Evolutionary conservation across 106 monocot species (phyloP).

Genomic region (Gastrodia elata): DNA sequence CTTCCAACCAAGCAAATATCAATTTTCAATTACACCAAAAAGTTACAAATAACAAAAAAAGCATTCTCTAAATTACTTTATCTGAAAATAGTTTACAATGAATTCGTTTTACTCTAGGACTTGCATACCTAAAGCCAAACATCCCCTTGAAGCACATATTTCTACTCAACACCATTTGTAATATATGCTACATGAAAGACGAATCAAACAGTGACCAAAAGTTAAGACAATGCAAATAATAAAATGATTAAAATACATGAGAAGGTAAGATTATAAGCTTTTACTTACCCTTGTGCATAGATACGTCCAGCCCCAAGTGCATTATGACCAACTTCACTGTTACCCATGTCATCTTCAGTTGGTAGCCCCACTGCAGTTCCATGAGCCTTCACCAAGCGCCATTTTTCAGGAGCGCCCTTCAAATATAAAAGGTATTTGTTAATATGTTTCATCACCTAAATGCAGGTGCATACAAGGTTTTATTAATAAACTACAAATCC

Average conservation of each 20-base stretch:
- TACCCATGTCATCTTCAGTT: conserved; percentile 92
- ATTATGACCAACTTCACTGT: conserved; percentile 95
- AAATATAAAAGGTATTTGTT: conserved; percentile 2
- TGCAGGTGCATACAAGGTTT: neutral
- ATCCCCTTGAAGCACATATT: too few relatives aligned
- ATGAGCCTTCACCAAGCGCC: conserved; percentile 79
- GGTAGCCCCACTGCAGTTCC: conserved; percentile 89
- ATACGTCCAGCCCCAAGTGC: conserved; percentile 88
- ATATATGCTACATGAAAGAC: too few relatives aligned
- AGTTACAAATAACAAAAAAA: too few relatives aligned
- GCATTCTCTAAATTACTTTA: too few relatives aligned
- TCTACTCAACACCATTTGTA: too few relatives aligned
- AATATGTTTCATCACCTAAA: neutral
- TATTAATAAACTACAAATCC: too few relatives aligned
- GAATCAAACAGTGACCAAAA: neutral
- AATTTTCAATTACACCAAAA: too few relatives aligned
- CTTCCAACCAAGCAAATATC: too few relatives aligned
- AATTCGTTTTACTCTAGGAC: too few relatives aligned
- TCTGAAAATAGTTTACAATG: too few relatives aligned
- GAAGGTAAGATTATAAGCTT: neutral
- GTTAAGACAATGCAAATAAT: neutral
- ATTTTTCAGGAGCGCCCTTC: conserved; percentile 70
- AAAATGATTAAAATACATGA: neutral
- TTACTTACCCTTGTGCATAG: conserved; percentile 75
- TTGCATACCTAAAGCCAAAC: too few relatives aligned